Evolutionary conservation across 441 rosid species (phyloP).

Genomic region (Adansonia madagascariensis): DNA sequence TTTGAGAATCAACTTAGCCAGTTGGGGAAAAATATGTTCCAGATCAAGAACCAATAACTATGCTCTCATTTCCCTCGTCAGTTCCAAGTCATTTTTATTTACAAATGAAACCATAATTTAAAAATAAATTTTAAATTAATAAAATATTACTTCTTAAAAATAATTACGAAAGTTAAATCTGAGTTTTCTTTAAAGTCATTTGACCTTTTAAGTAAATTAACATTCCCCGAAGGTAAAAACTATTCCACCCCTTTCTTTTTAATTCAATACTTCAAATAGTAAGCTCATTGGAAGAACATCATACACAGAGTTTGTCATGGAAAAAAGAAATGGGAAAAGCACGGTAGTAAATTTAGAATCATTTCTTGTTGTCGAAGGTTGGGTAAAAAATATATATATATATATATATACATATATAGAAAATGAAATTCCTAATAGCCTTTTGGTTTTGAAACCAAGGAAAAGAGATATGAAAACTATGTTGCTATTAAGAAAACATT

Average conservation of each 20-base stretch:
- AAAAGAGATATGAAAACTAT: not conserved
- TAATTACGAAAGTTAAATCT: too few species aligned
- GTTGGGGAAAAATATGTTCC: conserved; percentile 7
- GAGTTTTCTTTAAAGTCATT: not conserved
- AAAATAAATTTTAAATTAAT: too few species aligned
- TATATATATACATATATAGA: not conserved
- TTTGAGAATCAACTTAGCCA: conserved; percentile 21
- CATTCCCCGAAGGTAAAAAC: not conserved
- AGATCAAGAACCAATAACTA: not conserved
- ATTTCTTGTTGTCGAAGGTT: not conserved
- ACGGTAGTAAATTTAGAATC: not conserved
- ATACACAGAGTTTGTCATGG: not conserved
- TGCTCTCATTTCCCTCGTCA: not conserved
- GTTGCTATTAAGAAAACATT: conserved; percentile 35
- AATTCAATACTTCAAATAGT: not conserved
- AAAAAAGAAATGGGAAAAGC: not conserved
- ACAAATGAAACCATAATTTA: too few species aligned
- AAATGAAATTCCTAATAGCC: not conserved
- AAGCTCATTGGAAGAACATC: not conserved
- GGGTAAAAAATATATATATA: conserved; percentile 36
- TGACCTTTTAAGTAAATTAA: not conserved
- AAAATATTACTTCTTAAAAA: too few species aligned
- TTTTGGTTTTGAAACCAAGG: not conserved
- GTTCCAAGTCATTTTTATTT: not conserved
- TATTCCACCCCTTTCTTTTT: not conserved